A percentile compares a stretch with the other conserved stretches of the same genome.
Conservation (phyloP, 2,329 filamentous ascomycete genomes). For the Colletotrichum orbiculare region DNA sequence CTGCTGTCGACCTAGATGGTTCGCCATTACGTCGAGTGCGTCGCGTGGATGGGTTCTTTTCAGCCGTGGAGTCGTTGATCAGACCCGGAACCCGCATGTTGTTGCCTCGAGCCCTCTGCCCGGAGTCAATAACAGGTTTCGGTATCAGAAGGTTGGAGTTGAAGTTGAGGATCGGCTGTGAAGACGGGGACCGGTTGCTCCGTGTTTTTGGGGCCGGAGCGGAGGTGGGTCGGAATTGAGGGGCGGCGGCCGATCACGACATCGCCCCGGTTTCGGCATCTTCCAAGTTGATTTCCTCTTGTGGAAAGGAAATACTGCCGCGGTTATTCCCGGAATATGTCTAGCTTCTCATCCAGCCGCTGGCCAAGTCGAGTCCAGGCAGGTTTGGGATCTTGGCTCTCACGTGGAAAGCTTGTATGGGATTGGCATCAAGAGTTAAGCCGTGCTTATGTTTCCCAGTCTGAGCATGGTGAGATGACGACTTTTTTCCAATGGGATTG, state of each 20-base stretch:
- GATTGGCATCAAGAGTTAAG: not conserved
- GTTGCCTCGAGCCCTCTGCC: not conserved
- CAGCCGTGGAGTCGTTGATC: conserved; percentile 2
- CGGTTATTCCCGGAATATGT: not conserved
- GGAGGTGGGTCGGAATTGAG: not conserved
- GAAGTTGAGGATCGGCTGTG: too few relatives aligned
- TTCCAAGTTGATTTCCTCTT: not conserved
- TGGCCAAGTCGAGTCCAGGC: too few relatives aligned
- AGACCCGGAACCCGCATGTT: conserved; percentile 19
- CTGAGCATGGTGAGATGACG: not conserved
- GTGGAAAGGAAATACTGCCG: not conserved
- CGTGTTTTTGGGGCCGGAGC: conserved; percentile 2
- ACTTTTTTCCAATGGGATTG: not conserved
- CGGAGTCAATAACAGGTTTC: too few relatives aligned
- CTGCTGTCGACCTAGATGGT: too few relatives aligned
- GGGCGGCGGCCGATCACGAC: conserved; percentile 10
- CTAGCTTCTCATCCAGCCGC: not conserved
- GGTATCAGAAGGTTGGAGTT: too few relatives aligned
- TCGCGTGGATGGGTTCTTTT: not conserved
- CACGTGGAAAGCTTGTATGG: not conserved
- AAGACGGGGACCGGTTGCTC: not conserved
- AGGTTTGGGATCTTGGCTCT: not conserved
- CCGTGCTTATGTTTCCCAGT: not conserved
- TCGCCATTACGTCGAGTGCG: not conserved
- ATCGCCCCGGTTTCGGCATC: not conserved